Evolutionary conservation across 192 early-diverging fungal species (phyloP).

Genomic region (Rhizoclosmatium globosum): DNA sequence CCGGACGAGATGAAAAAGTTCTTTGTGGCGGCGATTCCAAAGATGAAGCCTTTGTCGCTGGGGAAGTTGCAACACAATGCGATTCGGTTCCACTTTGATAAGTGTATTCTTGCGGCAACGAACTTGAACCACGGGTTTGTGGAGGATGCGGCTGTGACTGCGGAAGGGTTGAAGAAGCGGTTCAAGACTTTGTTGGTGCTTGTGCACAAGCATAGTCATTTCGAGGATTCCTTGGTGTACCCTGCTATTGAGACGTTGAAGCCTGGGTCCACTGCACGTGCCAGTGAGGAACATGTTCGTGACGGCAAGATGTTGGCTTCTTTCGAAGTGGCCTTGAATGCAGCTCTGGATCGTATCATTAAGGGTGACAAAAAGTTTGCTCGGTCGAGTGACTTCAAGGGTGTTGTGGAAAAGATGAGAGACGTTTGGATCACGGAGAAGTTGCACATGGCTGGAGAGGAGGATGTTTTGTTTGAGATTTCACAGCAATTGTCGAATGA

Average conservation of each 20-base stretch:
- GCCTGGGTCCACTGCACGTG: constrained; percentile 20
- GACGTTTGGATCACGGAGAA: not conserved
- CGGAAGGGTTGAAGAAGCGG: not conserved
- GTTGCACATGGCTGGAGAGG: constrained; percentile 15
- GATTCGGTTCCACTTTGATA: constrained; percentile 26
- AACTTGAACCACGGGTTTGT: not conserved
- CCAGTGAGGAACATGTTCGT: constrained; percentile 17
- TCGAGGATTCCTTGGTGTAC: constrained; percentile 36
- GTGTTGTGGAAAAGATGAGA: constrained; percentile 3
- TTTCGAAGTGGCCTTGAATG: not conserved
- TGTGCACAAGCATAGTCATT: constrained; percentile 7
- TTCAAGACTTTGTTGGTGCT: not conserved
- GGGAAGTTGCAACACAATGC: constrained; percentile 36
- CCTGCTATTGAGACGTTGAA: constrained; percentile 31
- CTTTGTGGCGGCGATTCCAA: constrained; percentile 24
- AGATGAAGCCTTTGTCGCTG: constrained; percentile 4
- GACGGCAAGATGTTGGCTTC: not conserved
- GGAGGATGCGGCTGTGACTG: not conserved
- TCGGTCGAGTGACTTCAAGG: not conserved
- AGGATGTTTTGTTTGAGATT: constrained; percentile 8
- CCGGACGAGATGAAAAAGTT: not conserved
- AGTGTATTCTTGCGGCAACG: not conserved
- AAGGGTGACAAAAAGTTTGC: constrained; percentile 14
- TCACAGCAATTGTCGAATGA: not conserved
- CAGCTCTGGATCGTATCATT: not conserved